phyloP scores from a whole-genome alignment of 2,329 filamentous ascomycete species.

The Fusarium piperis region DNA sequence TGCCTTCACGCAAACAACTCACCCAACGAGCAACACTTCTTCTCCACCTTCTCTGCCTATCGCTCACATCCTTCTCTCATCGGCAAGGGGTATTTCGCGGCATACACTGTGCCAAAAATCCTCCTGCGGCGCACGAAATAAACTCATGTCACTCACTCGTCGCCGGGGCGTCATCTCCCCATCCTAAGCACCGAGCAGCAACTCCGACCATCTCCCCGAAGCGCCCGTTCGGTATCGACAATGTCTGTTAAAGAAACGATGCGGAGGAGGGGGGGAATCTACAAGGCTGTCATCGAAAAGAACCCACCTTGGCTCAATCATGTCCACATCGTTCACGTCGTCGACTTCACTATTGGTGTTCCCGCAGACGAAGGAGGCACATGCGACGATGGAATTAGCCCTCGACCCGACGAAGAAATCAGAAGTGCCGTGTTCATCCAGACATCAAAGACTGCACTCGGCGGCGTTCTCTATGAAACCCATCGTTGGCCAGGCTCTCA shows the following conservation, averaged over 20 bases:
- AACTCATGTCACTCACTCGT: background rate
- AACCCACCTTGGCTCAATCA: slow-evolving; percentile 25
- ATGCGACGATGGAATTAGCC: background rate
- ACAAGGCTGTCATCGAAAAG: background rate
- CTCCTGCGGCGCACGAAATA: background rate
- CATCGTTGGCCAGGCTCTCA: background rate
- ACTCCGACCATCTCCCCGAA: background rate
- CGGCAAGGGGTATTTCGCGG: background rate
- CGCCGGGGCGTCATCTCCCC: background rate
- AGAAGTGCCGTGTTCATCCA: slow-evolving; percentile 34
- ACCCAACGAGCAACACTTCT: background rate
- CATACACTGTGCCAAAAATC: background rate
- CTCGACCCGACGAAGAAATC: background rate
- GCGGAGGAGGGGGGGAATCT: background rate
- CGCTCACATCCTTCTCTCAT: background rate
- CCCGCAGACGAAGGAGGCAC: background rate
- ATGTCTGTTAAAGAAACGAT: background rate
- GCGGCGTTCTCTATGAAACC: slow-evolving; percentile 25
- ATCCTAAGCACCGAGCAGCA: background rate
- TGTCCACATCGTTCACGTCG: slow-evolving; percentile 15
- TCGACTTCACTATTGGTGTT: slow-evolving; percentile 24
- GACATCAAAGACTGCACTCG: background rate
- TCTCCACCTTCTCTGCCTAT: background rate
- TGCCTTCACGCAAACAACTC: background rate
- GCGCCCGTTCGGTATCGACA: background rate